Evolutionary conservation across 2,329 filamentous ascomycete species (phyloP), one percentile per base, ranked within the genome.

Genomic region (Colletotrichum somersetense): DNA sequence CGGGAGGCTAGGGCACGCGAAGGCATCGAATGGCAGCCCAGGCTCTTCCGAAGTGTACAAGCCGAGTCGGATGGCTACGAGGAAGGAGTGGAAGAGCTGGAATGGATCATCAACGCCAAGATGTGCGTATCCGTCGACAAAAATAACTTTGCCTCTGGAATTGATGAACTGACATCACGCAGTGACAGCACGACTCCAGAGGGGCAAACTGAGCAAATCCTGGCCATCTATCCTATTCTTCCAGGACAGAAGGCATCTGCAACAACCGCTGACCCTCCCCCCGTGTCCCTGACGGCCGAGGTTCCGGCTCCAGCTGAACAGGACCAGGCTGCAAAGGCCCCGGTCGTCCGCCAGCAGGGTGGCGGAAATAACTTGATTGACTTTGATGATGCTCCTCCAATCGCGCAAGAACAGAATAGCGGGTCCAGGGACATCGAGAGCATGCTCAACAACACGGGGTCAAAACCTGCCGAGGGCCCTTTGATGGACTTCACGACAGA

Each of bases 71-170:
- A 91, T 42, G 91, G 91, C 1, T 79, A 87, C 5, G 93, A 96
- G 74, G 91, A 96, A 79, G 93, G 93, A 38, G 93, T 97, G 80
- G 94, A 97, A 79, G 94, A 93, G 75, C 84, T 99, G 40, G 96
- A 98, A 82, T 99, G 94, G 94, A 95, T 98, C 78, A 93, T 99
- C 78, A 92, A 96, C 80, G 92, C 95, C 1, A 87, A 91, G 67
- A 89, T 99, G 95, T 97, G 83, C 79, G 86, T 81, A n/a, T 11
- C 53, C 53, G 20, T 20, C 4, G 12, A 23, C 46, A 23, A 12
- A 48, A 10, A 26, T 6, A 23, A 0, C 8, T 26, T 20, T 6
- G 23, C 35, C 26, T 56, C 14, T 23, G 6, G 18, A 20, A 7
- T 10, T n/a, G n/a, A 55, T 5, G 2, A 38, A 44, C 50, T 50